These are phyloP conservation scores for Sistotremastrum suecicum DNA, from an alignment of 768 basidiomycete species.

Conservation along the genomic window DNA sequence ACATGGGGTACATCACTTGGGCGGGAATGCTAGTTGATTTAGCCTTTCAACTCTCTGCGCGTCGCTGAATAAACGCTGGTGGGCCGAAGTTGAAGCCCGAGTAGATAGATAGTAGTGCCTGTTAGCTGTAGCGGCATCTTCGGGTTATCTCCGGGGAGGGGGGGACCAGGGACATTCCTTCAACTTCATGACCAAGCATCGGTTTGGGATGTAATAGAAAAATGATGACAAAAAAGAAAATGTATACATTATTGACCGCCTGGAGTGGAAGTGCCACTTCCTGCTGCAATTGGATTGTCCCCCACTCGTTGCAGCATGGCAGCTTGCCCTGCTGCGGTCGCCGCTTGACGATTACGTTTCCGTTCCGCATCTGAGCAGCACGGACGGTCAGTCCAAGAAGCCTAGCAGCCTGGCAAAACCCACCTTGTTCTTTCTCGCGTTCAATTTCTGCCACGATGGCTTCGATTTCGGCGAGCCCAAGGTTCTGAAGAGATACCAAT, in stretches of 20 bases:
- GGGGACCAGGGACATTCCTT: too few species aligned
- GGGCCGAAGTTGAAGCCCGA: too few species aligned
- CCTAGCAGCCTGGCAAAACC: constrained; percentile 12
- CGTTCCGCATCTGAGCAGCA: constrained; percentile 70
- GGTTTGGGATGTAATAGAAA: not conserved
- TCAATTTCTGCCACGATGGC: constrained; percentile 88
- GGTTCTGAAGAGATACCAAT: constrained; percentile 36
- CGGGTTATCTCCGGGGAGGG: too few species aligned
- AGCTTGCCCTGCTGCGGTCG: constrained; percentile 82
- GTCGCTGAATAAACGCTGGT: too few species aligned
- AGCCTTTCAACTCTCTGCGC: too few species aligned
- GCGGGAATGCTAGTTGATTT: too few species aligned
- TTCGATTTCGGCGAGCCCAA: constrained; percentile 81
- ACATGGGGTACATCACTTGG: too few species aligned
- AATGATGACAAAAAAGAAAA: constrained; percentile 7
- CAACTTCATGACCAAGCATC: not conserved
- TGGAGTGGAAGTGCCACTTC: constrained; percentile 4
- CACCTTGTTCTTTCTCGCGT: constrained; percentile 91
- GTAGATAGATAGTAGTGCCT: too few species aligned
- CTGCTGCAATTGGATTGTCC: constrained; percentile 12
- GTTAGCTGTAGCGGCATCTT: too few species aligned
- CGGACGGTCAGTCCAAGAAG: not conserved
- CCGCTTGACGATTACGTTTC: constrained; percentile 81
- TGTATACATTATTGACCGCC: constrained; percentile 4
- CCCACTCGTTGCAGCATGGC: constrained; percentile 59